Conservation (phyloP, 2,329 filamentous ascomycete genomes). For the Ophiostoma tasmaniense region DNA sequence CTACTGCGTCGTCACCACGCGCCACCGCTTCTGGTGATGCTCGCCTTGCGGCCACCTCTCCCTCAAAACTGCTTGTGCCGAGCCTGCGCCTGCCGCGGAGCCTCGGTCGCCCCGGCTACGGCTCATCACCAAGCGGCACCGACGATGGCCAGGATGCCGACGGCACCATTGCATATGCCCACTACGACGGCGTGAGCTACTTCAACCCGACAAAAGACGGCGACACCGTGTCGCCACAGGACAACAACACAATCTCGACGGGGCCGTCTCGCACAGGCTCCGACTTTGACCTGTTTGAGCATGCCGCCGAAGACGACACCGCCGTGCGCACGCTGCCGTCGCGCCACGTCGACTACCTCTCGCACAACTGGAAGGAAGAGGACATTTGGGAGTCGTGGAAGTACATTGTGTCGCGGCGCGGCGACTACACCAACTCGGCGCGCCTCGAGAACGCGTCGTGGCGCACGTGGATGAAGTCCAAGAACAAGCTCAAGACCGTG, state of each 20-base stretch:
- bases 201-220: constrained; percentile 39
- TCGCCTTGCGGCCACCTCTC: constrained; percentile 49
- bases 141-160: constrained; percentile 18
- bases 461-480: constrained; percentile 92
- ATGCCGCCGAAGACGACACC: constrained; percentile 66
- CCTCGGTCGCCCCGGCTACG: constrained; percentile 38
- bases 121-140: constrained; percentile 28
- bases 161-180: constrained; percentile 25
- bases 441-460: constrained; percentile 92
- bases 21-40: constrained; percentile 45
- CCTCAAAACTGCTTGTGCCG: constrained; percentile 47
- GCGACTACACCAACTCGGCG: constrained; percentile 70
- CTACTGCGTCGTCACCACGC: constrained; percentile 46
- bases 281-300: constrained; percentile 41
- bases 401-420: constrained; percentile 74
- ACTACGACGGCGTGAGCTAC: constrained; percentile 39
- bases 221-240: constrained; percentile 45
- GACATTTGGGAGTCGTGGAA: constrained; percentile 98
- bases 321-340: constrained; percentile 67
- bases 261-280: constrained; percentile 50
- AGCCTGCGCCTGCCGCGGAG: constrained; percentile 54
- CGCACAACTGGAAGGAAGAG: constrained; percentile 87
- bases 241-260: constrained; percentile 42
- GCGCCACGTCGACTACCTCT: constrained; percentile 89
- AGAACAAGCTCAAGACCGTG: constrained; percentile 77